phyloP scores from a whole-genome alignment of 1,139 yeast genomes.

The Hansenula lynferdii region DNA sequence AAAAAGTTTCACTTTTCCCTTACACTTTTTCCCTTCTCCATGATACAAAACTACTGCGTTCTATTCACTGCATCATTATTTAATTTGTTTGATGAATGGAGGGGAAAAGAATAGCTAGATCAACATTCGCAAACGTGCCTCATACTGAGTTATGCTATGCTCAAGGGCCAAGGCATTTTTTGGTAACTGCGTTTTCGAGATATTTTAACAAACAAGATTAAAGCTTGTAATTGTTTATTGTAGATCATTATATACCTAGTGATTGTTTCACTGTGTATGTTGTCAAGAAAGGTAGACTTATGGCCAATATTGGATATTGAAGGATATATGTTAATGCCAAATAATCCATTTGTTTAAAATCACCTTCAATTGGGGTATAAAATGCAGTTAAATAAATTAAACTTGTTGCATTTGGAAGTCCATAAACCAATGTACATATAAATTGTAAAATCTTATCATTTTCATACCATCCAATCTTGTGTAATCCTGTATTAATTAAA shows the following conservation, averaged over 20 bases:
- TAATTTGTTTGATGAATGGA: conserved; percentile 41
- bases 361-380: conserved; percentile 57
- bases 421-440: conserved; percentile 65
- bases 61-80: conserved; percentile 57
- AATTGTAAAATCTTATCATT: conserved; percentile 46
- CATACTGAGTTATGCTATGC: conserved; percentile 29
- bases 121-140: conserved; percentile 34
- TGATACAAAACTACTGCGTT: conserved; percentile 48
- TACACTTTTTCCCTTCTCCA: conserved; percentile 22
- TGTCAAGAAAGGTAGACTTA: conserved; percentile 60
- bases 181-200: conserved; percentile 41
- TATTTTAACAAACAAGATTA: conserved; percentile 15
- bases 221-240: neutral
- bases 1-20: conserved; percentile 11
- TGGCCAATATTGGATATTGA: conserved; percentile 57
- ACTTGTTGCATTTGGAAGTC: conserved; percentile 84
- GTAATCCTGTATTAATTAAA: conserved; percentile 41
- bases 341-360: conserved; percentile 76
- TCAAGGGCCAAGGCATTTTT: conserved; percentile 16
- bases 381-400: conserved; percentile 82
- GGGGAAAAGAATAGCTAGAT: conserved; percentile 39
- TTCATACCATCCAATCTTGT: conserved; percentile 29
- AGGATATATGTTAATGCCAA: conserved; percentile 66
- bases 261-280: conserved; percentile 38
- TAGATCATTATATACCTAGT: conserved; percentile 10